Percentiles rank a stretch among this genome's conserved stretches.
These are phyloP conservation scores for Fusarium scirpi DNA, from an alignment of 2,329 filamentous ascomycete species.

Conservation along the genomic window DNA sequence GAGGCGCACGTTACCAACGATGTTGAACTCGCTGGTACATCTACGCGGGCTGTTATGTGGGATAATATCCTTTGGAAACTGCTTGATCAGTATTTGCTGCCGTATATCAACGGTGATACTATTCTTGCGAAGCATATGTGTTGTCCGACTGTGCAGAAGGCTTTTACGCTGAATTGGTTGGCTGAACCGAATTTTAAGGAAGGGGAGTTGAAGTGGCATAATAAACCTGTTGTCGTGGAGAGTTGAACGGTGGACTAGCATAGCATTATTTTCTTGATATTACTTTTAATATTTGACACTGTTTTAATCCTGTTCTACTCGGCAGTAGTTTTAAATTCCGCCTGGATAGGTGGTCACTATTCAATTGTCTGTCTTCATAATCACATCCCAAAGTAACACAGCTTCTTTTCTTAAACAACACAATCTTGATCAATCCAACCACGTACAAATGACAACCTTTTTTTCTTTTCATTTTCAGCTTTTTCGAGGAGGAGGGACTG, in stretches of 20 bases:
- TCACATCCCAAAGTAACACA: background rate
- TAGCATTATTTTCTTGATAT: background rate
- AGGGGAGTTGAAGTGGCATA: constrained; percentile 24
- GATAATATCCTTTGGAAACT: constrained; percentile 27
- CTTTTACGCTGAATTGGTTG: constrained; percentile 27
- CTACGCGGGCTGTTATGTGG: constrained; percentile 29
- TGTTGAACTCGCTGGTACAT: constrained; percentile 16
- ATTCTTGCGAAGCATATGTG: constrained; percentile 31
- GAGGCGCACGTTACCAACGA: constrained; percentile 13
- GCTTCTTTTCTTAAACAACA: background rate
- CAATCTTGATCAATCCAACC: background rate
- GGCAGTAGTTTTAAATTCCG: background rate
- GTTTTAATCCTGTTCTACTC: background rate
- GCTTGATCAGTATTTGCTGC: constrained; percentile 27
- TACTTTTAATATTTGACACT: background rate
- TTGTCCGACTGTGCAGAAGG: constrained; percentile 26
- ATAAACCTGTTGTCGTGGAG: constrained; percentile 13
- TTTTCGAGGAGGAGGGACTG: no score
- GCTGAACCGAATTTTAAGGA: constrained; percentile 28
- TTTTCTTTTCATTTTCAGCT: no score
- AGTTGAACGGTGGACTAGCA: fast-evolving
- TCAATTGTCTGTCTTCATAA: background rate
- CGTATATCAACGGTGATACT: constrained; percentile 29
- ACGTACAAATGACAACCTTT: background rate
- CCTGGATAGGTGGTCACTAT: background rate